Evolutionary conservation across 805 yeast species (phyloP), one percentile per base, ranked within the genome.

Genomic region (Nakazawaea molendinolei): DNA sequence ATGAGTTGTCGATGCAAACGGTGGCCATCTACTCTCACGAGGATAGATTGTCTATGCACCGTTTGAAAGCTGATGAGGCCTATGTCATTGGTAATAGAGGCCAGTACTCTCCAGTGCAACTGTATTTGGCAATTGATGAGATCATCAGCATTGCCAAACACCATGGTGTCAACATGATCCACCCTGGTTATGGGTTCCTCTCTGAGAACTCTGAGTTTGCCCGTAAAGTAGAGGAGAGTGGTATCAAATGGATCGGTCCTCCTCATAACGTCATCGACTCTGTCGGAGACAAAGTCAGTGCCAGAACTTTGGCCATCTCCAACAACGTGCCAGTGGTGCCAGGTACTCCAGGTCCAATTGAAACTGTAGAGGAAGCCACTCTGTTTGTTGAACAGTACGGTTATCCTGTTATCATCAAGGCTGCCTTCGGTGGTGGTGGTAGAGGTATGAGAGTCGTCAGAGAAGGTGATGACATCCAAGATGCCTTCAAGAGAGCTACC

Each of bases 401-500:
- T 22, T 89, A 60, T 65, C 98, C 98, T 7, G 97, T 92, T 33
- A 90, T 90, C 63, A 87, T 90, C 65, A 90, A 90, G 65, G 98
- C 98, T 31, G 98, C 98, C 25, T 92, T 84, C 55, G 98, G 98
- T 60, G 98, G 98, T 66, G 98, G 98, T 71, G 98, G 98, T 56
- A 79, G 97, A 66, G 98, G 98, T 74, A 92, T 90, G 97, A 80
- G 98, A 67, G 98, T 90, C 34, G 98, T 90, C 30, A 73, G 94
- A 54, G 96, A 90, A 62, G 97, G 96, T 51, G 98, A 92, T 50
- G 86, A 80, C 59, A 76, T 90, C 41, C 80, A 58, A 31, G 97
- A 90, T 58, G 97, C 97, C 24, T 90, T 92, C 67, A 65, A 71
- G 52, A 81, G 98, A 64, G 97, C 97, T 23, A 76, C 82, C 21